These are phyloP conservation scores for Musa balbisiana DNA, from an alignment of 202 grass and related monocot species.

Conservation along the genomic window DNA sequence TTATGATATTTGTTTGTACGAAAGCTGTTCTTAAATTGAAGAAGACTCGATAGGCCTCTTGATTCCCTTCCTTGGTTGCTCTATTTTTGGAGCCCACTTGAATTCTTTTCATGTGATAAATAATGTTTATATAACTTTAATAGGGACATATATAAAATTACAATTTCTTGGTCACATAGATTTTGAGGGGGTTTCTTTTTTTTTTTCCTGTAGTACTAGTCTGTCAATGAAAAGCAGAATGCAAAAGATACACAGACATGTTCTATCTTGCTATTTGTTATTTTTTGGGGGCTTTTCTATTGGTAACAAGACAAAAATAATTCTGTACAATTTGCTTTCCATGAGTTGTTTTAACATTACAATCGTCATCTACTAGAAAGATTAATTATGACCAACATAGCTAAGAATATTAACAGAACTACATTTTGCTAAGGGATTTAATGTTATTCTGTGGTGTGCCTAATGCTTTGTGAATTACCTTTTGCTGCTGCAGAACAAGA, in stretches of 20 bases:
- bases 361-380: background rate
- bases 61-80: background rate
- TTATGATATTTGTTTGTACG: background rate
- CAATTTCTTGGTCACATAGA: background rate
- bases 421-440: background rate
- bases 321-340: background rate
- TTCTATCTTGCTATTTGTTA: background rate
- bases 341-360: background rate
- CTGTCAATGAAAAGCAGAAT: background rate
- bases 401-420: background rate
- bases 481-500: conserved; percentile 47
- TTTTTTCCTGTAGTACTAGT: too few relatives aligned
- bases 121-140: background rate
- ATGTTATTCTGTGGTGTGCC: background rate
- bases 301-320: background rate
- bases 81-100: background rate
- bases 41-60: background rate
- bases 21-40: too few relatives aligned
- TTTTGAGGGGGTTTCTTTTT: too few relatives aligned
- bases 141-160: background rate
- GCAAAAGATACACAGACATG: background rate
- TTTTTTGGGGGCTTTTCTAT: background rate
- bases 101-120: background rate
- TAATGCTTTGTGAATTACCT: conserved; percentile 10
- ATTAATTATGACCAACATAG: background rate